phyloP scores from a whole-genome alignment of 2,329 filamentous ascomycete genomes.

The Raffaelea ambrosiae region DNA sequence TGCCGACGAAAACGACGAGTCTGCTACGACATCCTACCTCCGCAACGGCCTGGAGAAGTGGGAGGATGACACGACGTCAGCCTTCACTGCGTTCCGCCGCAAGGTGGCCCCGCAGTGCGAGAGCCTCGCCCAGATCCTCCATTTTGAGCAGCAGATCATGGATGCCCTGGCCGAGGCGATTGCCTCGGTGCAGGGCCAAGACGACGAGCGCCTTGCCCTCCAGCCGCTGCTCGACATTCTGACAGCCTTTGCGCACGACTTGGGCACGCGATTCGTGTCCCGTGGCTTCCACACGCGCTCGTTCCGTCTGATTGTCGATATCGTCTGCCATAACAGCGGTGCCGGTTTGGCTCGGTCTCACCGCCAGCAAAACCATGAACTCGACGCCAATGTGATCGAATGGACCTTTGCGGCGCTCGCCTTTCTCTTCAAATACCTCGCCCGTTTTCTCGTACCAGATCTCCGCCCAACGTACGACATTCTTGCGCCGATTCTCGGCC shows the following conservation, averaged over 20 bases:
- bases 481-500: slow-evolving; percentile 77
- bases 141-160: slow-evolving; percentile 84
- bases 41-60: slow-evolving; percentile 76
- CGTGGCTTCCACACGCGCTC: slow-evolving; percentile 67
- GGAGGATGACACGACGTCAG: slow-evolving; percentile 81
- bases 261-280: slow-evolving; percentile 72
- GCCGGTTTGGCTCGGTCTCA: slow-evolving; percentile 7
- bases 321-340: slow-evolving; percentile 40
- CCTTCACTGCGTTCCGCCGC: slow-evolving; percentile 68
- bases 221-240: slow-evolving; percentile 84
- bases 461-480: slow-evolving; percentile 76
- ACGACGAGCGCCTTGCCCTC: slow-evolving; percentile 64
- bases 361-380: slow-evolving; percentile 46
- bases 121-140: slow-evolving; percentile 82
- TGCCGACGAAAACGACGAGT: slow-evolving; percentile 61
- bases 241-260: slow-evolving; percentile 88
- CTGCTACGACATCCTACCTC: slow-evolving; percentile 78
- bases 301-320: slow-evolving; percentile 64
- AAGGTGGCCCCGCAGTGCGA: slow-evolving; percentile 73
- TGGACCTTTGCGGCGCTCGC: slow-evolving; percentile 94
- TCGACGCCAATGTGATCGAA: slow-evolving; percentile 84
- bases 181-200: slow-evolving; percentile 35
- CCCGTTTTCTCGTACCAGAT: slow-evolving; percentile 76
- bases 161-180: slow-evolving; percentile 68
- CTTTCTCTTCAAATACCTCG: slow-evolving; percentile 96